Conservation (phyloP, 2,329 filamentous ascomycete genomes). For the Bipolaris cookei region DNA sequence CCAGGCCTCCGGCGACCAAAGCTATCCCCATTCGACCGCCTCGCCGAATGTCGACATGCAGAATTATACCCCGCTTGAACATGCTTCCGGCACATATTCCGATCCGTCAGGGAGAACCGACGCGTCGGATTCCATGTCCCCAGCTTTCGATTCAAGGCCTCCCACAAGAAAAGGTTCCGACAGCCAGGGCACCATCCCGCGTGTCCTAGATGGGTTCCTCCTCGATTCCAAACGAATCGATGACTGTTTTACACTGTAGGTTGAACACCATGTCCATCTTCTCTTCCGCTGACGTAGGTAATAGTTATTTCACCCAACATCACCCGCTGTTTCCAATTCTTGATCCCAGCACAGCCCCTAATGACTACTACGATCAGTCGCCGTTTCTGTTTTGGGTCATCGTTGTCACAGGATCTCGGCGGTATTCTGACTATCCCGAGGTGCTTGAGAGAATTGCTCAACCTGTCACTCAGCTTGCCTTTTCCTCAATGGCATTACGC, state of each 20-base stretch:
- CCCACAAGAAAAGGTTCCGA: slow-evolving; percentile 33
- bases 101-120: slow-evolving; percentile 36
- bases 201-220: slow-evolving; percentile 40
- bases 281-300: slow-evolving; percentile 17
- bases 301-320: slow-evolving; percentile 46
- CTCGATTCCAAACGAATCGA: slow-evolving; percentile 44
- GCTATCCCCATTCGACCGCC: slow-evolving; percentile 36
- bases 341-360: slow-evolving; percentile 37
- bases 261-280: neutral
- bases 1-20: slow-evolving; percentile 33
- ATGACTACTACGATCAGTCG: slow-evolving; percentile 44
- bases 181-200: slow-evolving; percentile 31
- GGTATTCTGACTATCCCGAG: slow-evolving; percentile 47
- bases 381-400: slow-evolving; percentile 52
- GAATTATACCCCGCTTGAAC: slow-evolving; percentile 35
- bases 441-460: slow-evolving; percentile 43
- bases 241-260: slow-evolving; percentile 45
- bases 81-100: slow-evolving; percentile 36
- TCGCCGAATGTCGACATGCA: slow-evolving; percentile 38
- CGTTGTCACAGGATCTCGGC: slow-evolving; percentile 48
- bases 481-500: slow-evolving; percentile 47
- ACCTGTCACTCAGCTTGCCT: slow-evolving; percentile 47
- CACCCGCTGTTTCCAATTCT: slow-evolving; percentile 45
- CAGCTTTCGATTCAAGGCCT: slow-evolving; percentile 36
- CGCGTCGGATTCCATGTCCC: slow-evolving; percentile 39